Percentiles rank a stretch among this genome's conserved stretches.
phyloP scores from a whole-genome alignment of 2,329 filamentous ascomycete genomes.

The Zymoseptoria passerinii region DNA sequence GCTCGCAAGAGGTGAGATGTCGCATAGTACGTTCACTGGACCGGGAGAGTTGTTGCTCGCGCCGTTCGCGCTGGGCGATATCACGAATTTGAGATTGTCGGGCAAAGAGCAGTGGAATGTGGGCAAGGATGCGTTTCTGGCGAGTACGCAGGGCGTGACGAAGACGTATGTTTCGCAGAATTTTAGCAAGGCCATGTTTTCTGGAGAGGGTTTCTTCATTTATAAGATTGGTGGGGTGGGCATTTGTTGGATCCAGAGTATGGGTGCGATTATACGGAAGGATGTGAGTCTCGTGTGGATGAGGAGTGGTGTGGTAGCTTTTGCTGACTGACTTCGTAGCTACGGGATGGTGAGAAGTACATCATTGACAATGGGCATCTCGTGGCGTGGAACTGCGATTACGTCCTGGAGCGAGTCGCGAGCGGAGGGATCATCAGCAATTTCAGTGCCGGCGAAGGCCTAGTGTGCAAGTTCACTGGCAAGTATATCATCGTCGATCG shows the following conservation, averaged over 20 bases:
- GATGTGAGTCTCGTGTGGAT: conserved; percentile 53
- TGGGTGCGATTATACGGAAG: conserved; percentile 91
- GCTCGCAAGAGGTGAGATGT: conserved; percentile 71
- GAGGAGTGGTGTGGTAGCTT: background rate
- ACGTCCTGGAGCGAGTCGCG: conserved; percentile 79
- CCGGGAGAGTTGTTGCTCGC: conserved; percentile 85
- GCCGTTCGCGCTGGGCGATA: conserved; percentile 71
- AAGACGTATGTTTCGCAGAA: conserved; percentile 75
- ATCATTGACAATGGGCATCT: conserved; percentile 61
- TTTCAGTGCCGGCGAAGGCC: conserved; percentile 69
- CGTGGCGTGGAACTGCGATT: conserved; percentile 95
- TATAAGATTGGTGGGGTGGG: conserved; percentile 73
- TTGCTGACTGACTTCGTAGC: conserved; percentile 22
- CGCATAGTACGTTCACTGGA: conserved; percentile 71
- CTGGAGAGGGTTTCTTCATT: conserved; percentile 80
- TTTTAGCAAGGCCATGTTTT: conserved; percentile 81
- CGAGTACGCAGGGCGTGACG: conserved; percentile 67
- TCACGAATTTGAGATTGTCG: conserved; percentile 65
- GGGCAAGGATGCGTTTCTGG: conserved; percentile 78
- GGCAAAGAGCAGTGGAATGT: conserved; percentile 72
- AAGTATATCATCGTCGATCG: background rate
- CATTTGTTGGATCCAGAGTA: conserved; percentile 81
- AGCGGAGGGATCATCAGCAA: conserved; percentile 91
- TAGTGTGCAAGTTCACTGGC: conserved; percentile 88
- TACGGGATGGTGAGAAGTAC: conserved; percentile 60